Evolutionary conservation across 1,139 yeast genomes (phyloP).

Genomic region (Hansenula lynferdii): DNA sequence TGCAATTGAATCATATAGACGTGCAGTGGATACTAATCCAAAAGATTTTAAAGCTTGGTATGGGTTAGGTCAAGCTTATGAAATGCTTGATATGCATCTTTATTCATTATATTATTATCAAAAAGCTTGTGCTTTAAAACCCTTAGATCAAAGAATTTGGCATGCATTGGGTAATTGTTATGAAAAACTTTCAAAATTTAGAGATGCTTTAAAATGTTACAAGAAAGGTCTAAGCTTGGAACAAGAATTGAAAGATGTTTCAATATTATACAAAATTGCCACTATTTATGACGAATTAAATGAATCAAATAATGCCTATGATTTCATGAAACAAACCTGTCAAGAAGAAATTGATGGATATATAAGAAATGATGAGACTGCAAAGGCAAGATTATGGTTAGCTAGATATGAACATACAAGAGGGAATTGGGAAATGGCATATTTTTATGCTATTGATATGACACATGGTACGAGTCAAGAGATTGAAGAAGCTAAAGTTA

Average conservation of each 20-base stretch:
- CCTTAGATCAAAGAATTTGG: constrained; percentile 95
- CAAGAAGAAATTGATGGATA: constrained; percentile 66
- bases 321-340: constrained; percentile 69
- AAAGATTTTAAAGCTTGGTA: constrained; percentile 98
- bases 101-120: constrained; percentile 92
- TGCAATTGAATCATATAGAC: constrained; percentile 90
- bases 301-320: constrained; percentile 49
- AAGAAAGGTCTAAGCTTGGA: constrained; percentile 43
- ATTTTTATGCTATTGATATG: constrained; percentile 67
- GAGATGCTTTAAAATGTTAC: constrained; percentile 39
- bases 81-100: constrained; percentile 91
- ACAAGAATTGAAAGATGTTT: constrained; percentile 34
- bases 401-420: constrained; percentile 62
- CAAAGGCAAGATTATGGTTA: constrained; percentile 84
- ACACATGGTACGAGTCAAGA: constrained; percentile 79
- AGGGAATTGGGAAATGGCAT: constrained; percentile 63
- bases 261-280: constrained; percentile 66
- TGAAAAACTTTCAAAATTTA: constrained; percentile 62
- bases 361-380: constrained; percentile 62
- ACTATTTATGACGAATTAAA: constrained; percentile 54
- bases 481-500: constrained; percentile 82
- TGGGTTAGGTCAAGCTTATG: constrained; percentile 97
- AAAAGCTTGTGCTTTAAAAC: constrained; percentile 83
- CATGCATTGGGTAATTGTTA: constrained; percentile 90
- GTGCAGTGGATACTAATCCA: constrained; percentile 84